phyloP scores from a whole-genome alignment of 208 protist species.

The Trypanosoma conorhini region DNA sequence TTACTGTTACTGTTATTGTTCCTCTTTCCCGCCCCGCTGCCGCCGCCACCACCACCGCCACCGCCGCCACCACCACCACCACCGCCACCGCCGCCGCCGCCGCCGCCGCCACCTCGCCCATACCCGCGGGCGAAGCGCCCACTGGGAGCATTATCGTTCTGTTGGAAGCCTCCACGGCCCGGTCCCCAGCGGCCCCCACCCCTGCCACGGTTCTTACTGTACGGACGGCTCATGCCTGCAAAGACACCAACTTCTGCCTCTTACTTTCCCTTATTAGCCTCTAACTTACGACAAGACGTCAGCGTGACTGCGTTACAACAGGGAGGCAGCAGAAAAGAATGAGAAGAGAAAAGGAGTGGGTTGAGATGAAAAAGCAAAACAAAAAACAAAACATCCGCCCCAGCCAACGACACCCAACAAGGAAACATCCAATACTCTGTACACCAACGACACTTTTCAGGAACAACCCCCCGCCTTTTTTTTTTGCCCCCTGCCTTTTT shows the following conservation, averaged over 20 bases:
- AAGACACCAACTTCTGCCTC: background rate
- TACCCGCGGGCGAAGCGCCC: background rate
- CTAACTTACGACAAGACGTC: background rate
- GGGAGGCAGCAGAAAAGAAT: background rate
- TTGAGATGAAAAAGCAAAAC: background rate
- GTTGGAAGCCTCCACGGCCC: slow-evolving; percentile 4
- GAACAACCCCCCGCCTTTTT: background rate
- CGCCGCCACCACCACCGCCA: slow-evolving; percentile 24
- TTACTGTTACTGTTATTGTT: slow-evolving; percentile 23
- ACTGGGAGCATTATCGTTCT: background rate
- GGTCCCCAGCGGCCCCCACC: slow-evolving; percentile 25
- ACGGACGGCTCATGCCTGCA: slow-evolving; percentile 61
- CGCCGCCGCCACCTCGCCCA: slow-evolving; percentile 20
- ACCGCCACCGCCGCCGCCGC: slow-evolving; percentile 29
- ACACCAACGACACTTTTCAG: background rate
- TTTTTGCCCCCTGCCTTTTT: background rate
- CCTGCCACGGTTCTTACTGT: slow-evolving; percentile 44
- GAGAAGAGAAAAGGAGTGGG: slow-evolving; percentile 5
- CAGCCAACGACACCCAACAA: background rate
- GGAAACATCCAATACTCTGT: background rate
- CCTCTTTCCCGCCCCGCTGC: slow-evolving; percentile 22
- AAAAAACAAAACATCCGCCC: background rate
- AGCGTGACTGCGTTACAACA: background rate
- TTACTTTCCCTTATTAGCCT: background rate
- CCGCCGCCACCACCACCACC: slow-evolving; percentile 22